phyloP scores from a whole-genome alignment of 371 early-diverging fungal species.

The Chytridium lagenaria region DNA sequence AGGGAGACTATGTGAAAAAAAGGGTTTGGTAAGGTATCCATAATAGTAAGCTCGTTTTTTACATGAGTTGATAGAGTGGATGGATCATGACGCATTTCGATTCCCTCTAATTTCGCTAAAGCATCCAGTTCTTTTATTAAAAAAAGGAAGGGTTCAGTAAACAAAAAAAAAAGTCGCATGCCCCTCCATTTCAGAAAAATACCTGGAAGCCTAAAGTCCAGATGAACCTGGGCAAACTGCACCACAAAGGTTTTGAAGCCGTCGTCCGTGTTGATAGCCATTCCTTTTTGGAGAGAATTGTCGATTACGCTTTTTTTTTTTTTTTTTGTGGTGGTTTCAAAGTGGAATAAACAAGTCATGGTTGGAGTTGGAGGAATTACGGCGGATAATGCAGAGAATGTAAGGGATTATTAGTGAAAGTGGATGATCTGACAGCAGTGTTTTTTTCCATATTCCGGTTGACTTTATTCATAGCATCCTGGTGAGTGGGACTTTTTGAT shows the following conservation, averaged over 20 bases:
- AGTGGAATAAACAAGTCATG: neutral
- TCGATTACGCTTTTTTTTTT: neutral
- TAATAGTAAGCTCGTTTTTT: too few relatives aligned
- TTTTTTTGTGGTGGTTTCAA: neutral
- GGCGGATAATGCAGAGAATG: conserved; percentile 14
- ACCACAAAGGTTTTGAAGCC: conserved; percentile 3
- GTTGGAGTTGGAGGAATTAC: conserved; percentile 2
- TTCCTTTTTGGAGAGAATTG: neutral
- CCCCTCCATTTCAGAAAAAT: neutral
- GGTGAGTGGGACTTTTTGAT: neutral
- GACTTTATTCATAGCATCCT: conserved; percentile 14
- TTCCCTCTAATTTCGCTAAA: conserved; percentile 72
- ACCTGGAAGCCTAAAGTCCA: conserved; percentile 52
- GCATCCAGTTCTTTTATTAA: conserved; percentile 75
- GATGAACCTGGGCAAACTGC: conserved; percentile 51
- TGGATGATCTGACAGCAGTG: neutral
- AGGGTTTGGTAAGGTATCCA: too few relatives aligned
- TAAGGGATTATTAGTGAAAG: neutral
- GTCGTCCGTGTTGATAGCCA: neutral
- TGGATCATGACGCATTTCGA: conserved; percentile 35
- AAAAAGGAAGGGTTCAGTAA: conserved; percentile 34
- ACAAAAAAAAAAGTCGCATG: neutral
- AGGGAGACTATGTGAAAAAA: conserved; percentile 72
- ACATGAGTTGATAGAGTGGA: conserved; percentile 5
- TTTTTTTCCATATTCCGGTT: too few relatives aligned